These are phyloP conservation scores for Lactifluus piperatus DNA, from an alignment of 768 basidiomycete species.

Conservation along the genomic window DNA sequence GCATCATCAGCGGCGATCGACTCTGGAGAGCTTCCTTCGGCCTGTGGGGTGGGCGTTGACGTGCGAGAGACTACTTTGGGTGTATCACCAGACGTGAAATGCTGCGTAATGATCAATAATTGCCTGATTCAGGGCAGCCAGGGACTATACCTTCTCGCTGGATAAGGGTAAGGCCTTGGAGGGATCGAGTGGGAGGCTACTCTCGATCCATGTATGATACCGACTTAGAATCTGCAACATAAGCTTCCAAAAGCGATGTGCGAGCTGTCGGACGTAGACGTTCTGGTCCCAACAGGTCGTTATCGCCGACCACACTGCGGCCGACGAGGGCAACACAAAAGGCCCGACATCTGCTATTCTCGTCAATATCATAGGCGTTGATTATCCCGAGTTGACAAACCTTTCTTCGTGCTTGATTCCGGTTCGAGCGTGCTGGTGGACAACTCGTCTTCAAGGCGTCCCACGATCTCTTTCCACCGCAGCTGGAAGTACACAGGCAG, in stretches of 20 bases:
- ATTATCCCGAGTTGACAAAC: slow-evolving; percentile 25
- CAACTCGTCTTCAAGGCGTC: slow-evolving; percentile 63
- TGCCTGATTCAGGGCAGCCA: slow-evolving; percentile 24
- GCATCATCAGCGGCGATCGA: slow-evolving; percentile 52
- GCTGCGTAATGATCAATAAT: neutral
- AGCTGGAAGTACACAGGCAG: slow-evolving; percentile 95
- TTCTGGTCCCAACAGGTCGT: slow-evolving; percentile 80
- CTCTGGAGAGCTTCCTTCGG: slow-evolving; percentile 47
- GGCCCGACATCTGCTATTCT: slow-evolving; percentile 23
- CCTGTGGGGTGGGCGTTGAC: slow-evolving; percentile 41
- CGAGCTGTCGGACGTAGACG: slow-evolving; percentile 75
- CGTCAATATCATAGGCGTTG: neutral
- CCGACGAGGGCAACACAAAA: slow-evolving; percentile 56
- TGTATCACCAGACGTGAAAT: neutral
- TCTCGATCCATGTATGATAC: slow-evolving; percentile 35
- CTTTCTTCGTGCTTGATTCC: slow-evolving; percentile 27
- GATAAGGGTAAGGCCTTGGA: slow-evolving; percentile 27
- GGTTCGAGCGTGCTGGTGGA: slow-evolving; percentile 35
- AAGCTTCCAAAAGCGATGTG: slow-evolving; percentile 83
- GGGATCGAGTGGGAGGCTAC: slow-evolving; percentile 33
- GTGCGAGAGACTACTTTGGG: slow-evolving; percentile 32
- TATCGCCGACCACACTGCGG: slow-evolving; percentile 64
- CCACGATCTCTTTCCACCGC: slow-evolving; percentile 90
- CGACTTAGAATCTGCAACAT: slow-evolving; percentile 65
- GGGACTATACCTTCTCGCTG: slow-evolving; percentile 26